Base-by-base conservation (phyloP, 306 rosid species). In the Prunus mira region DNA sequence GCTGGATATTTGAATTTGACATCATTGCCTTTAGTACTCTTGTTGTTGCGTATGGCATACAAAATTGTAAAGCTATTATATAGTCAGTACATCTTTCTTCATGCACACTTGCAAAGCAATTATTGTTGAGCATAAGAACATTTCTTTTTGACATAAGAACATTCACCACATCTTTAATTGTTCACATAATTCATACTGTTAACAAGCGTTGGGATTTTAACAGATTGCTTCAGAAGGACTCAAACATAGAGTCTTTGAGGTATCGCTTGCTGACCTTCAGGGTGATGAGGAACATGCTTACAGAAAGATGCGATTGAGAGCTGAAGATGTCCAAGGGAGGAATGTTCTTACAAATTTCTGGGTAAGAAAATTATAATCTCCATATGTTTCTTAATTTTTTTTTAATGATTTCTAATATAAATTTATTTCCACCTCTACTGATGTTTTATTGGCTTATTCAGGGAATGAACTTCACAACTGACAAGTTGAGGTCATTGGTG, bases 191-290 rank as follows among this genome's bases (percentile, higher is more conserved):
- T 14, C 38, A 15, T 56, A 10, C 18, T 56, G 22, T 54, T 43
- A 12, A 25, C 13, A 9, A 28, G 9, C 3, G 0, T 3, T 12
- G 52, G 3, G 46, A 13, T 30, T 19, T 60, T 70, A 6, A 72
- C 87, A 95, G 99, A 95, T 95, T 77, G 99, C 99, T 30, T 92
- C 99, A 0, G 97, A 95, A 79, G 99, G 99, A 51, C 97, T 95
- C 68, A 95, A 95, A 43, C 99, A 95, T 65, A 77, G 99, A 69
- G 99, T 95, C 27, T 95, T 95, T 69, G 99, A 92, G 91, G 30
- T 91, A 72, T 92, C 99, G 2, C 66, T 95, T 80, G 99, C 99
- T 73, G 99, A 95, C 84, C 99, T 95, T 63, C 97, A 95, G 83
- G 89, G 81, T 0, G 99, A 92, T 22, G 99, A 95, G 80, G 97